phyloP scores from a whole-genome alignment of 116 monocot genomes.

The Iris pallida region DNA sequence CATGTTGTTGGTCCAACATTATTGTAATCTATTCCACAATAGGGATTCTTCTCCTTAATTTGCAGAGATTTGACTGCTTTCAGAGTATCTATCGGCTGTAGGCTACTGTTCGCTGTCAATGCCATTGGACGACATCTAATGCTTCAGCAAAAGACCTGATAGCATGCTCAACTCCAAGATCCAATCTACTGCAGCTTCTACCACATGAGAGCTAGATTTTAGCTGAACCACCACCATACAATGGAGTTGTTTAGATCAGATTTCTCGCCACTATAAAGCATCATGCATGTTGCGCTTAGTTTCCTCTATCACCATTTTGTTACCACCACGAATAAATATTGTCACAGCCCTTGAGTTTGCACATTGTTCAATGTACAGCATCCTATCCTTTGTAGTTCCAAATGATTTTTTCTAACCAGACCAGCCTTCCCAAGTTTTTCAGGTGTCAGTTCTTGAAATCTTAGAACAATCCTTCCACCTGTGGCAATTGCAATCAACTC shows the following conservation, averaged over 20 bases:
- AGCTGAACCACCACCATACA: slow-evolving; percentile 94
- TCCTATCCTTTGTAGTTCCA: slow-evolving; percentile 94
- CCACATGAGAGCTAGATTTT: slow-evolving; percentile 90
- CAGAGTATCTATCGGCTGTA: slow-evolving; percentile 82
- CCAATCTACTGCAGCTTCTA: slow-evolving; percentile 88
- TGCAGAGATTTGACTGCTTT: slow-evolving; percentile 87
- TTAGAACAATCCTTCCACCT: slow-evolving; percentile 97
- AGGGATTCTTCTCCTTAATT: slow-evolving; percentile 85
- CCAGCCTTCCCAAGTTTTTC: slow-evolving; percentile 99
- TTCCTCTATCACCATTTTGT: slow-evolving; percentile 99
- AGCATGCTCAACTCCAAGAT: slow-evolving; percentile 90
- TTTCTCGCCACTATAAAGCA: slow-evolving; percentile 95
- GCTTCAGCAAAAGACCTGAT: slow-evolving; percentile 68
- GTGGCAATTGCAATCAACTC: slow-evolving; percentile 99
- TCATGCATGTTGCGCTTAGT: slow-evolving; percentile 92
- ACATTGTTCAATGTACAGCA: slow-evolving; percentile 94
- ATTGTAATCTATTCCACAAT: slow-evolving; percentile 84
- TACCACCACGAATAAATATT: slow-evolving; percentile 95
- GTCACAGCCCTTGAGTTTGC: slow-evolving; percentile 97
- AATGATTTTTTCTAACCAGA: slow-evolving; percentile 93
- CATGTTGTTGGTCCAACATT: slow-evolving; percentile 90
- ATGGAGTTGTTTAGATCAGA: slow-evolving; percentile 94
- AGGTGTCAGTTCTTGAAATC: slow-evolving; percentile 88
- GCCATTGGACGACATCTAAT: slow-evolving; percentile 77
- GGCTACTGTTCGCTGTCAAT: slow-evolving; percentile 84